A percentile compares a stretch with the other conserved stretches of the same genome.
Evolutionary conservation across 2,329 filamentous ascomycete species (phyloP).

Genomic region (Fusarium agapanthi): DNA sequence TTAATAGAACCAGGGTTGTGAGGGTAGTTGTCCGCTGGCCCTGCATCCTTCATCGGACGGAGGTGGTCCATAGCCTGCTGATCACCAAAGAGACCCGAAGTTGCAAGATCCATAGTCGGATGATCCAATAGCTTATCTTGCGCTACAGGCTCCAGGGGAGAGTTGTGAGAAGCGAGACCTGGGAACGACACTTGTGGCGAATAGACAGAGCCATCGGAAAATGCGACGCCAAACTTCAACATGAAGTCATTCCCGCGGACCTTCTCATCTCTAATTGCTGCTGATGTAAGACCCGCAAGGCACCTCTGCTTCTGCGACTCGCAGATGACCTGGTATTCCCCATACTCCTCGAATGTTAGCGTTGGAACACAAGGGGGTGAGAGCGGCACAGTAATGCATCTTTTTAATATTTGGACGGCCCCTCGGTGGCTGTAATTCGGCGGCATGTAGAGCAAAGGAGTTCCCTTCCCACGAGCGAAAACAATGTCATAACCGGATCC

Average conservation of each 20-base stretch:
- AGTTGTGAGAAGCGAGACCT: background rate
- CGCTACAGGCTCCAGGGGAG: fast-evolving
- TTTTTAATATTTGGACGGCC: background rate
- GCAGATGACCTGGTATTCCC: background rate
- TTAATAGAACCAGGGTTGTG: fast-evolving
- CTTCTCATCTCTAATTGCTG: fast-evolving
- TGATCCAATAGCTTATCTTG: fast-evolving
- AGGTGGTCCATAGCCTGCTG: too few species aligned
- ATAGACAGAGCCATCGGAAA: fast-evolving
- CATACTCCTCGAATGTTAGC: fast-evolving
- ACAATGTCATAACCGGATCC: background rate
- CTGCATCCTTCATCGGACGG: fast-evolving
- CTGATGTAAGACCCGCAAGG: fast-evolving
- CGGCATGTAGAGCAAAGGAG: background rate
- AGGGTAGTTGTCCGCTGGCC: background rate
- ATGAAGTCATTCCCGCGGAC: background rate
- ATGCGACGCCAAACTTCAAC: fast-evolving
- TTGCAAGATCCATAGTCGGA: fast-evolving
- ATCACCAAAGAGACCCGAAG: fast-evolving
- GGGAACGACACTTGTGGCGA: fast-evolving
- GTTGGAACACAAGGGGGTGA: fast-evolving
- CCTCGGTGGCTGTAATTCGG: background rate
- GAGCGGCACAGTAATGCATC: fast-evolving
- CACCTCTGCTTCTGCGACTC: fast-evolving
- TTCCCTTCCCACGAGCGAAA: background rate